Evolutionary conservation across 495 filamentous ascomycete species (phyloP), one percentile per base, ranked within the genome.

Genomic region (Copromyces sp.): DNA sequence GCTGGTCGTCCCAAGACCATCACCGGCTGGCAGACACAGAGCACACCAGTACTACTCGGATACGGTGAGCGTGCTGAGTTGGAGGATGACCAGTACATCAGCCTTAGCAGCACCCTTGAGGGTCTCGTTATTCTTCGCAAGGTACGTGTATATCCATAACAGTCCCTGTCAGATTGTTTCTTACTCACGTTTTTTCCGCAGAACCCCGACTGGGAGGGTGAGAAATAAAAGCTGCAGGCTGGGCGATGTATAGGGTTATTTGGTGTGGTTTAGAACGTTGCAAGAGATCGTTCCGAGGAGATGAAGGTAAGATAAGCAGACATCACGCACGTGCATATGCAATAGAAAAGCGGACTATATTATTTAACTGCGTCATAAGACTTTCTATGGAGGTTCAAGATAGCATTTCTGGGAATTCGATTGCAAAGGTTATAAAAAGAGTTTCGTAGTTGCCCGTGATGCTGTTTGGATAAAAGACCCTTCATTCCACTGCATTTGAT

Each of bases 1-100:
- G 95, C 96, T 1, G 95, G 95, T 73, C 87, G 94, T 74, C 95
- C 95, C 68, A 99, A 98, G 90, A 98, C 96, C 4, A 99, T 99
- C 75, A 99, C 95, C 17, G 95, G 95, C 45, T 99, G 95, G 95
- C 95, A 99, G 84, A 99, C 95, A 73, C 95, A 99, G 84, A 98
- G 93, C 83, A 98, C 95, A 24, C 95, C 95, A 4, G 95, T 99
- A 69, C 84, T 99, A 71, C 84, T 99, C 78, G 89, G 93, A 9
- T 89, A 97, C 81, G 96, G 95, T 16, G 95, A 99, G 86, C 86
- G 95, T 77, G 95, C 95, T 53, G 95, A 99, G 85, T 82, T 99
- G 69, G 95, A 99, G 81, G 96, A 98, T 78, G 95, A 99, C 84
- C 89, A 98, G 82, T 99, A 98, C 77, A 90, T 98, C 71, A 91